Conservation (phyloP, 148 eudicot genomes). For the Mesembryanthemum crystallinum region DNA sequence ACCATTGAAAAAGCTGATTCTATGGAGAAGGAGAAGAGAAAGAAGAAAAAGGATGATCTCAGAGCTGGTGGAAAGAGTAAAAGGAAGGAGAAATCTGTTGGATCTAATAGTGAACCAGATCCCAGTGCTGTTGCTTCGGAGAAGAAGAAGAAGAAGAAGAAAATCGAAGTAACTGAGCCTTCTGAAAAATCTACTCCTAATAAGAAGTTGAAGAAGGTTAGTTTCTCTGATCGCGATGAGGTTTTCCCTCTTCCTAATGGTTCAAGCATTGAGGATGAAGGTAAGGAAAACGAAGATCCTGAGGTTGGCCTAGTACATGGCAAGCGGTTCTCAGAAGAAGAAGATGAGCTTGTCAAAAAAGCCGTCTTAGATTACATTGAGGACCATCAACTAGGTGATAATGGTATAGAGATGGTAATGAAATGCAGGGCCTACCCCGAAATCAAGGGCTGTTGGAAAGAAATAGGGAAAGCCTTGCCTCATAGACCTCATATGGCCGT, state of each 20-base stretch:
- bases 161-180: slow-evolving; percentile 2
- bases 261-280: slow-evolving; percentile 2
- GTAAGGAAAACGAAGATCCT: neutral
- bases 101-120: neutral
- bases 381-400: slow-evolving; percentile 31
- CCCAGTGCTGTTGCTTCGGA: neutral
- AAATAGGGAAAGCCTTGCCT: slow-evolving; percentile 34
- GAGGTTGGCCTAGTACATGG: slow-evolving; percentile 32
- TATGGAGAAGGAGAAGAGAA: too few species aligned
- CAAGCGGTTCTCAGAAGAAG: slow-evolving; percentile 40
- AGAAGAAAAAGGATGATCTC: too few species aligned
- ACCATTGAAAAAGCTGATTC: too few species aligned
- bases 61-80: neutral
- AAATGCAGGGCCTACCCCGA: slow-evolving; percentile 23
- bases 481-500: slow-evolving; percentile 25
- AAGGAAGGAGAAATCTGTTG: neutral
- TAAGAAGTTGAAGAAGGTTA: slow-evolving; percentile 30
- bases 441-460: slow-evolving; percentile 37
- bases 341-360: slow-evolving; percentile 35
- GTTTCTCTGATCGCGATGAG: slow-evolving; percentile 29
- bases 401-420: slow-evolving; percentile 39
- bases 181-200: slow-evolving; percentile 8
- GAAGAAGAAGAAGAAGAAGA: too few species aligned
- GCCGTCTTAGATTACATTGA: slow-evolving; percentile 39
- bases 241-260: slow-evolving; percentile 24